Conservation (phyloP, 2,329 filamentous ascomycete species). For the Penicillium frequentans region DNA sequence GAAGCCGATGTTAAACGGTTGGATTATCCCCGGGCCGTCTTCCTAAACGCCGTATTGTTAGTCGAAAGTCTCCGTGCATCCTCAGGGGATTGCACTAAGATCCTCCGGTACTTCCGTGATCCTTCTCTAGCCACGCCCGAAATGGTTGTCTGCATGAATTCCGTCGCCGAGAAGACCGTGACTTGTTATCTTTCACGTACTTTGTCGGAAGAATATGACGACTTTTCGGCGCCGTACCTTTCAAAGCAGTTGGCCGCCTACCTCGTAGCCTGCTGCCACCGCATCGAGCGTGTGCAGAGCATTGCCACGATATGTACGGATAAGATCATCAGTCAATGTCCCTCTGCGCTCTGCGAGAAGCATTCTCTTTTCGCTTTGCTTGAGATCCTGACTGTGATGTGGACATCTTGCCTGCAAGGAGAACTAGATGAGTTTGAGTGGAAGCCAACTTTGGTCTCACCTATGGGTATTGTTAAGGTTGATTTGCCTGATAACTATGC, state of each 20-base stretch:
- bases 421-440: constrained; percentile 94
- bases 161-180: constrained; percentile 67
- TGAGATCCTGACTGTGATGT: constrained; percentile 91
- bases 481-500: constrained; percentile 92
- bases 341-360: constrained; percentile 86
- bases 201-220: constrained; percentile 66
- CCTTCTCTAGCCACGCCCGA: constrained; percentile 69
- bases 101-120: constrained; percentile 91
- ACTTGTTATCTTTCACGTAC: constrained; percentile 78
- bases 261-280: constrained; percentile 88
- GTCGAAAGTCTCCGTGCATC: constrained; percentile 86
- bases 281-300: constrained; percentile 86
- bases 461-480: constrained; percentile 74
- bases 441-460: constrained; percentile 75
- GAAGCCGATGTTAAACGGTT: constrained; percentile 76
- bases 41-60: constrained; percentile 84
- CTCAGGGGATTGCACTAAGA: constrained; percentile 85
- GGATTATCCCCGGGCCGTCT: constrained; percentile 88
- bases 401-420: constrained; percentile 88
- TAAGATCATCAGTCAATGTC: constrained; percentile 78
- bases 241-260: constrained; percentile 82
- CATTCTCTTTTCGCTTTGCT: constrained; percentile 88
- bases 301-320: constrained; percentile 82
- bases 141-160: constrained; percentile 63
- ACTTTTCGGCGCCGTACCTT: constrained; percentile 89